phyloP scores from a whole-genome alignment of 257 asterid genomes.

The Schizonepeta tenuifolia region DNA sequence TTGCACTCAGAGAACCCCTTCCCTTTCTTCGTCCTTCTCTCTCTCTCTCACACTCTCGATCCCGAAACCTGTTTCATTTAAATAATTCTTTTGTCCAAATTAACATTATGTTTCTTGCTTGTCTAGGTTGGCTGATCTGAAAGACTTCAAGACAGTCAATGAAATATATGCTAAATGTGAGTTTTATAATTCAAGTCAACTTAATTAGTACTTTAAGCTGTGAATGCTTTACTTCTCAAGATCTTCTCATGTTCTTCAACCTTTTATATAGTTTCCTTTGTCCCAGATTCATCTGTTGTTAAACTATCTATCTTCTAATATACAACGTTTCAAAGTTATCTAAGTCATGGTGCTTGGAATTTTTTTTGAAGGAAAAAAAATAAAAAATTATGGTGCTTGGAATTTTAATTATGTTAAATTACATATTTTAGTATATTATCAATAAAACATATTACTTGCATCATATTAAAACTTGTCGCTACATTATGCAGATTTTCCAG shows the following conservation, averaged over 20 bases:
- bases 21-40: not conserved
- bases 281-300: too few species aligned
- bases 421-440: too few species aligned
- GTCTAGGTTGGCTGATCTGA: slow-evolving; percentile 93
- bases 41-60: not conserved
- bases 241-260: not conserved
- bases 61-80: not conserved
- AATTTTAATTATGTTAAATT: not conserved
- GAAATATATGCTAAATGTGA: slow-evolving; percentile 95
- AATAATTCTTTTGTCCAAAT: slow-evolving; percentile 4
- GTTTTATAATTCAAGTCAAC: slow-evolving; percentile 38
- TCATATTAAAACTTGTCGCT: slow-evolving; percentile 15
- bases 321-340: slow-evolving; percentile 1
- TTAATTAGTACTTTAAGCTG: slow-evolving; percentile 8
- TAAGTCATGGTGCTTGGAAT: not conserved
- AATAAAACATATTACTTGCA: not conserved
- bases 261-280: not conserved
- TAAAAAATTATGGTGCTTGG: too few species aligned
- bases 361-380: too few species aligned
- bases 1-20: not conserved
- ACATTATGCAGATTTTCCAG: slow-evolving; percentile 68
- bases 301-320: not conserved
- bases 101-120: slow-evolving; percentile 25
- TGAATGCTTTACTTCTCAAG: not conserved
- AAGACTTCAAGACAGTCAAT: slow-evolving; percentile 91